A percentile compares a stretch with the other conserved stretches of the same genome.
These are phyloP conservation scores for Curvularia verruculosa DNA, from an alignment of 2,329 filamentous ascomycete species.

Conservation along the genomic window DNA sequence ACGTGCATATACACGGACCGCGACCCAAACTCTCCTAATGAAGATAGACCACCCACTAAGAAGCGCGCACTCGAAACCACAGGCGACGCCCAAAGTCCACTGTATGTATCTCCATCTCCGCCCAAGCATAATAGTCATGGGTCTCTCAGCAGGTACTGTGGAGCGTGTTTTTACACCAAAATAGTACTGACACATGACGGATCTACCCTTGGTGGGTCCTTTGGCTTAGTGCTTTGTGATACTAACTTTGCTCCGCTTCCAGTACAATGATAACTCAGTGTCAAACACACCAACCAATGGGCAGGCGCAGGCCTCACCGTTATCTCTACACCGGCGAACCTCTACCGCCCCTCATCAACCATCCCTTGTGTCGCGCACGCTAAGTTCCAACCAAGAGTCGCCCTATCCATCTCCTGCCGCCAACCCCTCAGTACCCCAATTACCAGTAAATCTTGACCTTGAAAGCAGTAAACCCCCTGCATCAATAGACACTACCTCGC, in stretches of 20 bases:
- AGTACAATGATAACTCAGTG: slow-evolving; percentile 26
- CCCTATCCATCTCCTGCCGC: slow-evolving; percentile 27
- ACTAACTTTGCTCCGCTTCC: background rate
- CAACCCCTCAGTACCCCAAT: slow-evolving; percentile 33
- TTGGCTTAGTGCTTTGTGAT: background rate
- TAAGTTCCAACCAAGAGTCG: slow-evolving; percentile 30
- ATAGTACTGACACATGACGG: background rate
- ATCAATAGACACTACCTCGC: slow-evolving; percentile 42
- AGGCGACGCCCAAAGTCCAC: slow-evolving; percentile 23
- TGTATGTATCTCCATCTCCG: slow-evolving; percentile 6
- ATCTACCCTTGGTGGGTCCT: background rate
- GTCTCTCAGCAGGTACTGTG: background rate
- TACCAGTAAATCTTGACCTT: slow-evolving; percentile 26
- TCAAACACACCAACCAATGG: slow-evolving; percentile 35
- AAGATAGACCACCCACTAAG: slow-evolving; percentile 49
- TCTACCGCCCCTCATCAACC: slow-evolving; percentile 26
- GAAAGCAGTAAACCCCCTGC: slow-evolving; percentile 32
- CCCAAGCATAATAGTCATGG: background rate
- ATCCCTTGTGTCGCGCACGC: slow-evolving; percentile 2
- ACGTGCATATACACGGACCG: slow-evolving; percentile 49
- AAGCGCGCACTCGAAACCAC: slow-evolving; percentile 32
- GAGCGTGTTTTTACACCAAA: background rate
- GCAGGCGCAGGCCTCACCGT: slow-evolving; percentile 26
- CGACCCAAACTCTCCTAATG: slow-evolving; percentile 43
- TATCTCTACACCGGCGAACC: slow-evolving; percentile 20